Base-by-base conservation (phyloP, 2,329 filamentous ascomycete genomes). In the Stemphylium vesicarium region DNA sequence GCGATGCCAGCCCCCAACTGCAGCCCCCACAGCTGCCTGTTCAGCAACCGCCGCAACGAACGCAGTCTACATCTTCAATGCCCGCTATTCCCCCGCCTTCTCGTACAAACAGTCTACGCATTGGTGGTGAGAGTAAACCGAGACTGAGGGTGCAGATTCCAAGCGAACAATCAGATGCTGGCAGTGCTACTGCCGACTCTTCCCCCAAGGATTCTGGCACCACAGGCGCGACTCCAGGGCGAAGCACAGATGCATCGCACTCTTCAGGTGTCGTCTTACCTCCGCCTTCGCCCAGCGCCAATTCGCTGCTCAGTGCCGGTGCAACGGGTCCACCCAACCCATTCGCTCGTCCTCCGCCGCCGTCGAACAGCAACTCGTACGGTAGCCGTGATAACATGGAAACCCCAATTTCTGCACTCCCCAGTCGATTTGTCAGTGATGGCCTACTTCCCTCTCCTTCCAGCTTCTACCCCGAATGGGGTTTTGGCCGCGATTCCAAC, bases 121-220 rank as follows among this genome's bases (percentile, higher is more conserved):
- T 77, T 50, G 86, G 85, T 51, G 86, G 85, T 50, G 86, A 86
- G 8, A 87, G 90, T 67, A 85, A 93, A 50, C 95, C 95, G 2
- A 86, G 91, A 48, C 81, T 99, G 41, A 96, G 91, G 65, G 92
- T 99, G 4, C 92, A 97, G 71, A 99, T 99, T 67, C 95, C 95
- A 0, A 94, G 92, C 63, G 95, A 96, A 68, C 87, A 88, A 36
- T 96, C 92, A 9, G 92, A 96, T 64, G 86, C 84, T 40, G 91
- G 87, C 53, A 89, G 85, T 57, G 89, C 87, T 40, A 91, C 89
- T 3, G 91, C 83, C 41, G 90, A 90, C 50, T 90, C 90, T 2
- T 83, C 74, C 73, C 85, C 74, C 80, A 89, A 69, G 75, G 82
- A 84, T 37, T 82, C 88, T 29, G 84, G 84, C 37, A 85, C 86